Evolutionary conservation across 1,139 yeast genomes (phyloP), one percentile per base, ranked within the genome.

Genomic region (Hemisphaericaspora subhashii): DNA sequence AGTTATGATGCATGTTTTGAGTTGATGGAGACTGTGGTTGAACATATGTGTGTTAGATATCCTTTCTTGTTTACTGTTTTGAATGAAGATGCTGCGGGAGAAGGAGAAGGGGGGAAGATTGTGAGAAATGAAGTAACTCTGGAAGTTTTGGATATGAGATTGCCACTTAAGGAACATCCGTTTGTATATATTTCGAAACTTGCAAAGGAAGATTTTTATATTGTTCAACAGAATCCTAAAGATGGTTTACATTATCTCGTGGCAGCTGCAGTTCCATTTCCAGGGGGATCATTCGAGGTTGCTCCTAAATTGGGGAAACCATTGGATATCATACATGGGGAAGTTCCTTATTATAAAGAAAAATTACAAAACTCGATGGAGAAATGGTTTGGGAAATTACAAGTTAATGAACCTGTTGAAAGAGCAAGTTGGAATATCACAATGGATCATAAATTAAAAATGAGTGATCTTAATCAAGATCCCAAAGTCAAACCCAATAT

Each of bases 241-340:
- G 86, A 81, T 52, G 86, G 79, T 1, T 53, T 57, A 33, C 88
- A 83, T 55, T 81, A 83, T 55, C 64, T 83, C 42, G 77, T 74
- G 31, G 90, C 86, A 1, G 88, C 86, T 3, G 86, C 85, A 0
- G 89, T 83, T 24, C 87, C 89, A 6, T 83, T 83, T 58, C 88
- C 89, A 2, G 90, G 89, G 24, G 89, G 89, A 4, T 77, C 83
- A 1, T 83, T 83, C 59, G 83, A 83, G 35, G 77, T 82, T 41
- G 58, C 67, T 48, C 54, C 71, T 34, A 83, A 82, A 48, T 51
- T 83, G 33, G 90, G 89, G 16, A 72, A 70, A 50, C 74, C 73
- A 40, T 58, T 83, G 33, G 87, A 83, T 57, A 64, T 69, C 8
- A 82, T 85, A 48, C 92, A 85, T 55, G 74, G 68, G 9, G 83